Evolutionary conservation across 2,329 filamentous ascomycete genomes (phyloP).

Genomic region (Teratosphaeriaceae sp.): DNA sequence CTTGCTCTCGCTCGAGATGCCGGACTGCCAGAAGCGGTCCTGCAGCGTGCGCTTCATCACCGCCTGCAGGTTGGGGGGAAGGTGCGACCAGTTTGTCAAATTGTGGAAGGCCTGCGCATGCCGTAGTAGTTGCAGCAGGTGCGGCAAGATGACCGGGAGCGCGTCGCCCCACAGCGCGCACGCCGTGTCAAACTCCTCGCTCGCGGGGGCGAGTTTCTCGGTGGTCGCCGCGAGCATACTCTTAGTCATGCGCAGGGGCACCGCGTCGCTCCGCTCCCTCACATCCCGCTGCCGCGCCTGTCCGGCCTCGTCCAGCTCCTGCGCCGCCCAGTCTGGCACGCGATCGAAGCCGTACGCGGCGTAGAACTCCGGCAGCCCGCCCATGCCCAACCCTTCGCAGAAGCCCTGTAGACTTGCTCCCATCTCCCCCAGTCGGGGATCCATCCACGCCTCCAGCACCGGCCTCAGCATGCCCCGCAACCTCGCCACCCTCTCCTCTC

Average conservation of each 20-base stretch:
- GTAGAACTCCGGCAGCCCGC: constrained; percentile 75
- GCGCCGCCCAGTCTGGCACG: constrained; percentile 74
- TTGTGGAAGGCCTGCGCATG: constrained; percentile 92
- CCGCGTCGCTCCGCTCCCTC: constrained; percentile 62
- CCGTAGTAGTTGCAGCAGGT: constrained; percentile 75
- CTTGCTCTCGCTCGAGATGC: constrained; percentile 90
- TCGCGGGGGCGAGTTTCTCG: constrained; percentile 73
- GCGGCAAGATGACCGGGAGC: constrained; percentile 76
- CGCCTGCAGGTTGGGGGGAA: constrained; percentile 67
- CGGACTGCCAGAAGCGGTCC: constrained; percentile 96
- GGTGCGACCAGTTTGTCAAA: constrained; percentile 69
- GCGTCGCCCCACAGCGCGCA: constrained; percentile 78
- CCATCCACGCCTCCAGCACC: constrained; percentile 73
- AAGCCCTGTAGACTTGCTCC: constrained; percentile 73
- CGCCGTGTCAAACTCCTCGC: constrained; percentile 66
- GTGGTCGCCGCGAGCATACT: constrained; percentile 88
- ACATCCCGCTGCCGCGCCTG: constrained; percentile 71
- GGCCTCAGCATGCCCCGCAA: constrained; percentile 75
- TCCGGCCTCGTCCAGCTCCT: constrained; percentile 71
- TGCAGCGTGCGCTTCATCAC: constrained; percentile 80
- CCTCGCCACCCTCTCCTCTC: constrained; percentile 61
- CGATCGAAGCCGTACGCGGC: constrained; percentile 64
- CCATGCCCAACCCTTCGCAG: constrained; percentile 70
- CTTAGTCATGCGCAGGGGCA: constrained; percentile 83
- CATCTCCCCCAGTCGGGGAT: constrained; percentile 58